Evolutionary conservation across 192 early-diverging fungal species (phyloP), one percentile per base, ranked within the genome.

Genomic region (Jimgerdemannia lactiflua): DNA sequence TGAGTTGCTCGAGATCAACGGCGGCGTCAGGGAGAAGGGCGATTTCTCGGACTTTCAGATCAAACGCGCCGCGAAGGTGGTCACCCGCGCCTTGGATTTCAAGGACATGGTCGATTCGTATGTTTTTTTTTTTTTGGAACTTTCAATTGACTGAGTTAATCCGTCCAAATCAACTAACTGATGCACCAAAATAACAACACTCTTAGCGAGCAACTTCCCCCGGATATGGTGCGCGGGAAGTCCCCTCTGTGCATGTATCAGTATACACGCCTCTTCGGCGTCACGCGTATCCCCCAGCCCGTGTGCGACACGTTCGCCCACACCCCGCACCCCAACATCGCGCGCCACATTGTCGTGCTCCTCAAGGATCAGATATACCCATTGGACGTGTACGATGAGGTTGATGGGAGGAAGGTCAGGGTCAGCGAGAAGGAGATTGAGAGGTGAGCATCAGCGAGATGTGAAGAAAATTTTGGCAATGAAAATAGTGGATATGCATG

Each of bases 161-260:
- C 29, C 29, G 43, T 41, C 43, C 42, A 42, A 39, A 74, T 39
- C 65, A 11, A 18, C 20, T 7, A 11, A 14, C 41, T 39, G 9
- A 17, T 69, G 20, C 20, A n/a, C 71, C 18, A 4, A 42, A 19
- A 39, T n/a, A 40, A 11, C 40, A 10, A 71, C 63, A 3, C 43
- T 40, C 29, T 3, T 74, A 88, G 84, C 40, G 75, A 85, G 75
- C 74, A 77, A 18, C 20, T 95, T 43, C 91, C 92, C 0, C 72
- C 90, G 18, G 94, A 95, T n/a, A 85, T 78, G 74, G 2, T 71
- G 64, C 92, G 90, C 8, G 88, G 86, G 68, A 81, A 80, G 2
- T 90, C 92, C 4, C 86, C 93, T 11, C 80, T 91, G 43, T 94
- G 94, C 78, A 96, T 97, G 95, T 75, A 92, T 80, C 96, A 97